Evolutionary conservation across 2,329 filamentous ascomycete genomes (phyloP).

Genomic region (Aureobasidium sp.): DNA sequence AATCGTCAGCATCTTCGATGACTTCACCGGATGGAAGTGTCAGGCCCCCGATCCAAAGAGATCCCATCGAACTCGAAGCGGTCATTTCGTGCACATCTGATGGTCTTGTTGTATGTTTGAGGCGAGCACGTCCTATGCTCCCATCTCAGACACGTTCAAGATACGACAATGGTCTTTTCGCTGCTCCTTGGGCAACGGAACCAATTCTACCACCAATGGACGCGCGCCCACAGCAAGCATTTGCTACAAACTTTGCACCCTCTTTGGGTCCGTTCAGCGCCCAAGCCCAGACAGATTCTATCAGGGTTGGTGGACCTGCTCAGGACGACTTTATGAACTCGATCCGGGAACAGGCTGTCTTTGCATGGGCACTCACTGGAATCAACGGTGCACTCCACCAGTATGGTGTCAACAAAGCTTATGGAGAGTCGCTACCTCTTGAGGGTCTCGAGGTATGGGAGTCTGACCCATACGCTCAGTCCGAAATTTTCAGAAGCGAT

Average conservation of each 20-base stretch:
- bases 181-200: conserved; percentile 69
- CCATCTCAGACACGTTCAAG: conserved; percentile 44
- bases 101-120: conserved; percentile 73
- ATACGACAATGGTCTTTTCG: conserved; percentile 61
- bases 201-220: conserved; percentile 47
- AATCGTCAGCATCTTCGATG: conserved; percentile 30
- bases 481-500: conserved; percentile 11
- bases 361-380: conserved; percentile 73
- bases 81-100: conserved; percentile 90
- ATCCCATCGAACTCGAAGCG: conserved; percentile 68
- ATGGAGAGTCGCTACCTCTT: conserved; percentile 56
- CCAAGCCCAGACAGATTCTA: conserved; percentile 19
- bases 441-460: conserved; percentile 57
- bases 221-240: conserved; percentile 25
- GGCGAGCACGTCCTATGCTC: conserved; percentile 64
- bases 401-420: conserved; percentile 55
- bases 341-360: conserved; percentile 80
- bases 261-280: conserved; percentile 29
- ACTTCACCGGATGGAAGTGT: conserved; percentile 10
- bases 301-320: conserved; percentile 42
- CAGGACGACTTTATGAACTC: conserved; percentile 64
- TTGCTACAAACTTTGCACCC: conserved; percentile 30
- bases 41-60: conserved; percentile 15
- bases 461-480: conserved; percentile 21
- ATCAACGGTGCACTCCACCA: conserved; percentile 69